Percentiles rank a stretch among this genome's conserved stretches.
These are phyloP conservation scores for Stachybotrys chlorohalonatus DNA, from an alignment of 2,329 filamentous ascomycete species.

Conservation along the genomic window DNA sequence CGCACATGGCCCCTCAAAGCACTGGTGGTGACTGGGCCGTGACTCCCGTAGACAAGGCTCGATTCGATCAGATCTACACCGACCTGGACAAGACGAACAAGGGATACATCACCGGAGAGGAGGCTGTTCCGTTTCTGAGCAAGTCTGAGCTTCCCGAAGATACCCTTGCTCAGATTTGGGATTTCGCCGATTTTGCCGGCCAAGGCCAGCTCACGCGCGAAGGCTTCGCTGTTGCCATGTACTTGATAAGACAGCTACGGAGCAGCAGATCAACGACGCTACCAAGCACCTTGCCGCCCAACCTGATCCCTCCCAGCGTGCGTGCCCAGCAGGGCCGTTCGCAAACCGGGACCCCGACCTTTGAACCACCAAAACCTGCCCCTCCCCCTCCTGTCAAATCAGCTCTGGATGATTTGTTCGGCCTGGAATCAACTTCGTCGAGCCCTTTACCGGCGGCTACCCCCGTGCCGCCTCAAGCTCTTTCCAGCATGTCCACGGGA, in stretches of 20 bases:
- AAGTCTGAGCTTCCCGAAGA: slow-evolving; percentile 88
- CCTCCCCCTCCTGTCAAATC: slow-evolving; percentile 54
- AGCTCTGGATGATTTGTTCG: slow-evolving; percentile 88
- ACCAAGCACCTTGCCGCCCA: slow-evolving; percentile 69
- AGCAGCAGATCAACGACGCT: slow-evolving; percentile 55
- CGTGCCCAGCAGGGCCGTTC: slow-evolving; percentile 53
- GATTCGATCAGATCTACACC: slow-evolving; percentile 80
- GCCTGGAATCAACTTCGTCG: slow-evolving; percentile 61
- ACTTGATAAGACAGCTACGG: slow-evolving; percentile 84
- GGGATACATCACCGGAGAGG: slow-evolving; percentile 85
- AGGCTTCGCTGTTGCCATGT: slow-evolving; percentile 96
- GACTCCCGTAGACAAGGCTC: slow-evolving; percentile 70
- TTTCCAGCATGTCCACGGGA: slow-evolving; percentile 61
- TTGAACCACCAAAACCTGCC: slow-evolving; percentile 32
- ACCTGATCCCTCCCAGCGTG: slow-evolving; percentile 79
- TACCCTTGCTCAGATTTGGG: slow-evolving; percentile 89
- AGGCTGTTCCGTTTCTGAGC: slow-evolving; percentile 89
- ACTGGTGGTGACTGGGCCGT: slow-evolving; percentile 66
- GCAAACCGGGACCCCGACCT: slow-evolving; percentile 42
- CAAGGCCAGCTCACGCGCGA: slow-evolving; percentile 78
- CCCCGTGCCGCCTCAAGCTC: slow-evolving; percentile 39
- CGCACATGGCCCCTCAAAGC: slow-evolving; percentile 34
- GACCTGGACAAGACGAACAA: slow-evolving; percentile 72
- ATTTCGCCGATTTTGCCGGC: slow-evolving; percentile 87
- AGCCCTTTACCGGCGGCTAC: slow-evolving; percentile 28